Percentiles rank a stretch among this genome's conserved stretches.
Evolutionary conservation across 495 filamentous ascomycete species (phyloP).

Genomic region (Neurospora pannonica): DNA sequence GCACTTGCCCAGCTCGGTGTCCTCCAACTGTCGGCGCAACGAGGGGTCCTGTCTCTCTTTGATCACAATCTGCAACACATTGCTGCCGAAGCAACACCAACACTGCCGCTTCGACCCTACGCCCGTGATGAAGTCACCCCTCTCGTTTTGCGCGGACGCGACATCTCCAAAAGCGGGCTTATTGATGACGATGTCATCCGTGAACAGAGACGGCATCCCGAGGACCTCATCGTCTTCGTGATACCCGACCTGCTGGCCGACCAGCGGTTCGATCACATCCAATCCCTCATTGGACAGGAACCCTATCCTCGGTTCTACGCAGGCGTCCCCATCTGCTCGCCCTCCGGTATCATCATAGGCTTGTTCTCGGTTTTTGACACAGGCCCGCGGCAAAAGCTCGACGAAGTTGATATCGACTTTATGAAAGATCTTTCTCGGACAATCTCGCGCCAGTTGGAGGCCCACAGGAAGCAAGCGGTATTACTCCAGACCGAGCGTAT

Average conservation of each 20-base stretch:
- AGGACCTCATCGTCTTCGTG: slow-evolving; percentile 31
- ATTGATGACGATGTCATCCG: slow-evolving; percentile 39
- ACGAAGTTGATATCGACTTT: slow-evolving; percentile 27
- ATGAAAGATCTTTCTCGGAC: slow-evolving; percentile 42
- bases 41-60: slow-evolving; percentile 51
- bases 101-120: slow-evolving; percentile 36
- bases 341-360: slow-evolving; percentile 60
- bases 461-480: slow-evolving; percentile 46
- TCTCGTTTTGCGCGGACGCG: slow-evolving; percentile 30
- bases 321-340: slow-evolving; percentile 57
- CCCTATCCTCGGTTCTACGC: slow-evolving; percentile 50
- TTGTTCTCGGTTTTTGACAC: slow-evolving; percentile 59
- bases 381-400: slow-evolving; percentile 34
- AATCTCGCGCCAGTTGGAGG: slow-evolving; percentile 56
- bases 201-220: slow-evolving; percentile 11
- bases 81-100: slow-evolving; percentile 52
- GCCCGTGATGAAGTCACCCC: slow-evolving; percentile 27
- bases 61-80: slow-evolving; percentile 50
- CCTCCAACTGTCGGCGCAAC: slow-evolving; percentile 41
- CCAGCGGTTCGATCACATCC: slow-evolving; percentile 34
- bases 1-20: slow-evolving; percentile 55
- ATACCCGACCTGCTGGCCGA: slow-evolving; percentile 43
- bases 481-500: slow-evolving; percentile 49
- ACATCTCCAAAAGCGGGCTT: slow-evolving; percentile 33
- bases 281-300: slow-evolving; percentile 14